phyloP scores from a whole-genome alignment of 1,284 basidiomycete genomes.

The Leucoagaricus sp. region DNA sequence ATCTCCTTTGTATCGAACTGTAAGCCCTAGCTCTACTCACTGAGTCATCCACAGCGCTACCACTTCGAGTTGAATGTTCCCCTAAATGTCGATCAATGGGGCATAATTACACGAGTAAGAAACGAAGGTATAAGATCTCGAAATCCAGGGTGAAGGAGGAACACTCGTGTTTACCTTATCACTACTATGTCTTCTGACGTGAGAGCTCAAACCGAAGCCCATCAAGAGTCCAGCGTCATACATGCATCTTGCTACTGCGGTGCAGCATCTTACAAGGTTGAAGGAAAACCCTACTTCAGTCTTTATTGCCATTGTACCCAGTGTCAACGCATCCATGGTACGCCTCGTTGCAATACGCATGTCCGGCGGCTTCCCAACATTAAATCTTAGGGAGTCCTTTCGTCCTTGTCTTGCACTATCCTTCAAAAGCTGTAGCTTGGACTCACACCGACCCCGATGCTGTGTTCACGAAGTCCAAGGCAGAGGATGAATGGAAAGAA shows the following conservation, averaged over 20 bases:
- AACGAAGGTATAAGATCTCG: too few species aligned
- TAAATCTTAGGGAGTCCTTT: constrained; percentile 51
- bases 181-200: not conserved
- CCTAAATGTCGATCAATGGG: too few species aligned
- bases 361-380: too few species aligned
- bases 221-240: not conserved
- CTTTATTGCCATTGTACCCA: constrained; percentile 67
- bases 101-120: too few species aligned
- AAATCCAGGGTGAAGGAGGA: too few species aligned
- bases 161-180: too few species aligned
- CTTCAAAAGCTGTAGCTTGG: constrained; percentile 50
- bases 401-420: constrained; percentile 60
- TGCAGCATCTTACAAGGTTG: constrained; percentile 44
- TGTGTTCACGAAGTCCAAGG: not conserved
- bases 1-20: too few species aligned
- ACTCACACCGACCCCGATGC: constrained; percentile 26
- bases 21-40: too few species aligned
- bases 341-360: not conserved
- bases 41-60: too few species aligned
- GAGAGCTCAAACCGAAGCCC: not conserved
- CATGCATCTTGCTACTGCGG: constrained; percentile 56
- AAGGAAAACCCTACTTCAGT: constrained; percentile 48
- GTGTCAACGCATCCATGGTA: constrained; percentile 59
- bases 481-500: not conserved
- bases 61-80: too few species aligned